Evolutionary conservation across 2,329 filamentous ascomycete genomes (phyloP), one percentile per base, ranked within the genome.

Genomic region (Nothophoma quercina): DNA sequence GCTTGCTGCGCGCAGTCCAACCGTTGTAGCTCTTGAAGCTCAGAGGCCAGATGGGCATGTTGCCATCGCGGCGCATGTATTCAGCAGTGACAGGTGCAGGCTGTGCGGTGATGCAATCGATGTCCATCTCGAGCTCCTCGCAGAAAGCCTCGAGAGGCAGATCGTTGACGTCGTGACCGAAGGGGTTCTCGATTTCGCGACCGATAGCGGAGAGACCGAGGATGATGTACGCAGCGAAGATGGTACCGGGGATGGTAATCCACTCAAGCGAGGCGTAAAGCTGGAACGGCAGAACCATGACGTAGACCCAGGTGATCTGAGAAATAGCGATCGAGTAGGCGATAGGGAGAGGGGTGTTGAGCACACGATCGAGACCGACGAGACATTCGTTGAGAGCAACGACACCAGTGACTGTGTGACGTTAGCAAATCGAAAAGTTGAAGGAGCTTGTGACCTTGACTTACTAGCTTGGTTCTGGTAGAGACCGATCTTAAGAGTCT

Each of bases 231-330:
- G 89, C 86, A 5, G 87, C 88, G 56, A 74, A 72, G 21, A 93
- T 79, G 45, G 88, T 89, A 26, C 87, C 90, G 0, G 91, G 90
- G 63, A 96, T 93, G 2, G 90, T 88, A 59, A 92, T 81, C 87
- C 88, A 95, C 7, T 75, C 63, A 1, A 96, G 83, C 3, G 75
- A 71, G 0, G 72, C 68, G 68, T 85, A 84, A 6, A 96, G 84
- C 76, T 96, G 91, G 81, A 95, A 95, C 5, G 91, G 91, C 1
- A 96, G 82, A 25, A 91, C 81, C 62, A 91, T 77, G 45, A 95
- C 86, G 75, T 95, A 96, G 43, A 92, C 83, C 85, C 89, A 93
- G 25, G 91, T 91, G 68, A 95, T 93, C 71, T 96, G 91, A 16
- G 87, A 86, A 71, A 95, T 93, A 64, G 90, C 85, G 64, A 96